Base-by-base conservation (phyloP, 2,329 filamentous ascomycete species). In the Fusarium xylarioides region DNA sequence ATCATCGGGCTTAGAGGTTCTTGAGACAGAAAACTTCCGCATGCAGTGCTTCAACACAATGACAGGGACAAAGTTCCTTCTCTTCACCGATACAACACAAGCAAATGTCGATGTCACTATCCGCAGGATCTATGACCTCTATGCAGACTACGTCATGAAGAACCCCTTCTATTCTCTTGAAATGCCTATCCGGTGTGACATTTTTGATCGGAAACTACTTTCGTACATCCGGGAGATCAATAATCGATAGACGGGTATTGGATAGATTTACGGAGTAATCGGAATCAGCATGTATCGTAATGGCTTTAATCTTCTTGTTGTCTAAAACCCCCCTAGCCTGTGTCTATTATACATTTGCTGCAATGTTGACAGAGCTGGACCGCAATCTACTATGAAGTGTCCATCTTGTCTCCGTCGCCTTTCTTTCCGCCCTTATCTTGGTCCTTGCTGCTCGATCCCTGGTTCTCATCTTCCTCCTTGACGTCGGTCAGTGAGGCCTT, bases 121-220 rank as follows among this genome's bases (percentile, higher is more conserved):
- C 76, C 89, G 91, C 80, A 92, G 91, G 81, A 92, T 98, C 77
- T 98, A 99, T 82, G 96, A 98, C 81, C 85, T 98, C 58, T 99
- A 98, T 85, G 90, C 94, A 56, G 96, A 99, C 83, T 98, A 94
- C 81, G 96, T 99, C 76, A 98, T 98, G 94, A 99, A 98, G 87
- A 99, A 99, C 82, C 96, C 96, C 2, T 99, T 99, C 80, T 98
- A 98, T 84, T 95, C 96, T 79, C 87, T 97, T 64, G 96, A 99
- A 85, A 99, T 98, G 95, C 96, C 96, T 11, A 91, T 99, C 60
- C 88, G 96, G 70, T 97, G 96, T 83, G 96, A 98, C 80, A 93
- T 94, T 77, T 99, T 98, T 85, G 96, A 99, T 82, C 88, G 95
- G 77, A 94, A 94, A 82, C 82, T 98, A 73, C 88, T 89, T 74